Evolutionary conservation across 2,329 filamentous ascomycete species (phyloP).

Genomic region (Aspergillus novofumigatus): DNA sequence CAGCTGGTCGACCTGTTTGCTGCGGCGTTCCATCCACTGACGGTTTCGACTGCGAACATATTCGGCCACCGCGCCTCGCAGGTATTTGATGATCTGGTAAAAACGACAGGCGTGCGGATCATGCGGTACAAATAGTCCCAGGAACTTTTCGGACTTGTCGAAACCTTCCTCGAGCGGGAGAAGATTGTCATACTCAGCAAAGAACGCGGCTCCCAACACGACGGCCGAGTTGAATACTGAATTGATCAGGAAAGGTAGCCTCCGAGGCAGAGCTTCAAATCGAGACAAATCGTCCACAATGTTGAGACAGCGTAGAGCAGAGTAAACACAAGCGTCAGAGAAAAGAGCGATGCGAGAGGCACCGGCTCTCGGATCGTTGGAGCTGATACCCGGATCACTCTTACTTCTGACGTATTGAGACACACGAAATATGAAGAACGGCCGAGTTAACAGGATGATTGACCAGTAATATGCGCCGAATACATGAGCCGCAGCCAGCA

Average conservation of each 20-base stretch:
- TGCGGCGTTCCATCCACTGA: constrained; percentile 37
- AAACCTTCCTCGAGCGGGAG: constrained; percentile 32
- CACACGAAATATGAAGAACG: constrained; percentile 50
- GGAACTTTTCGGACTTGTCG: constrained; percentile 32
- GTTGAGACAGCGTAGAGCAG: constrained; percentile 39
- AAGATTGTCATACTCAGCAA: constrained; percentile 43
- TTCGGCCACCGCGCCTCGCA: constrained; percentile 36
- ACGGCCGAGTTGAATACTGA: constrained; percentile 45
- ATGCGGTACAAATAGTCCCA: constrained; percentile 30
- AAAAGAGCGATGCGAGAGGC: constrained; percentile 32
- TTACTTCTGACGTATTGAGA: constrained; percentile 37
- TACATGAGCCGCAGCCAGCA: constrained; percentile 47
- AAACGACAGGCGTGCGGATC: constrained; percentile 36
- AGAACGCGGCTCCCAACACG: constrained; percentile 43
- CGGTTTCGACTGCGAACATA: constrained; percentile 36
- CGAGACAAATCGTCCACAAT: constrained; percentile 36
- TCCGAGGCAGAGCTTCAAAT: constrained; percentile 35
- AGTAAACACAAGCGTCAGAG: constrained; percentile 43
- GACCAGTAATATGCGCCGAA: constrained; percentile 52
- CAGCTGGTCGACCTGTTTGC: constrained; percentile 40
- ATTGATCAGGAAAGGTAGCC: constrained; percentile 45
- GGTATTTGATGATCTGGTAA: constrained; percentile 36
- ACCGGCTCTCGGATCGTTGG: constrained; percentile 18
- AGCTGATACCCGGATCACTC: constrained; percentile 11
- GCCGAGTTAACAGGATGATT: constrained; percentile 51